Conservation (phyloP, 306 rosid species). For the Pueraria montana region DNA sequence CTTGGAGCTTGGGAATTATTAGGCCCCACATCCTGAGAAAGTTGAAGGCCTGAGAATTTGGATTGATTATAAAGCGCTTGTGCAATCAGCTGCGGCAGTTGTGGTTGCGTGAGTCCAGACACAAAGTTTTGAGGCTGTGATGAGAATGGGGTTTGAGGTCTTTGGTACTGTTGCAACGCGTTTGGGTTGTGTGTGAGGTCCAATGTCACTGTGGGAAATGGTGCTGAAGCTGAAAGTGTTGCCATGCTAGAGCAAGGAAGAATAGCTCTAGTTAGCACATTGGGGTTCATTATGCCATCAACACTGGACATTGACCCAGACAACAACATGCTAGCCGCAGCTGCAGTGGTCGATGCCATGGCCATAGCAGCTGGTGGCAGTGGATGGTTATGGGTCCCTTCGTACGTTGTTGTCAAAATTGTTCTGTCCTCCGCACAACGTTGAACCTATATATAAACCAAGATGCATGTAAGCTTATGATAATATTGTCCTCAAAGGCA, state of each 20-base stretch:
- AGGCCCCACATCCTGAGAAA: constrained; percentile 72
- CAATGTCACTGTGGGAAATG: constrained; percentile 82
- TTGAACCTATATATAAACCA: constrained; percentile 68
- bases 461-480: not conserved
- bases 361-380: constrained; percentile 96
- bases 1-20: constrained; percentile 56
- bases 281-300: constrained; percentile 85
- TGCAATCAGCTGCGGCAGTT: constrained; percentile 40
- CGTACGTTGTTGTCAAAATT: constrained; percentile 86
- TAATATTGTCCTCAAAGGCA: not conserved
- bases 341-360: constrained; percentile 90
- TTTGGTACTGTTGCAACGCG: constrained; percentile 68
- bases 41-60: constrained; percentile 87
- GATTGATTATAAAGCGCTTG: constrained; percentile 83
- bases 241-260: constrained; percentile 85
- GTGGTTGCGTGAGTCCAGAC: constrained; percentile 51
- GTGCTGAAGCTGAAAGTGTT: constrained; percentile 92
- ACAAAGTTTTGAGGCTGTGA: constrained; percentile 63
- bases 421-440: constrained; percentile 88
- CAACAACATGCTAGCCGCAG: constrained; percentile 88
- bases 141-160: constrained; percentile 62
- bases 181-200: constrained; percentile 78
- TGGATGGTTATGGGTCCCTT: constrained; percentile 94
- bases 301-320: constrained; percentile 90
- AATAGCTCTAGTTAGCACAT: constrained; percentile 80